A percentile compares a stretch with the other conserved stretches of the same genome.
phyloP scores from a whole-genome alignment of 768 basidiomycete genomes.

The Punctularia strigosozonata region DNA sequence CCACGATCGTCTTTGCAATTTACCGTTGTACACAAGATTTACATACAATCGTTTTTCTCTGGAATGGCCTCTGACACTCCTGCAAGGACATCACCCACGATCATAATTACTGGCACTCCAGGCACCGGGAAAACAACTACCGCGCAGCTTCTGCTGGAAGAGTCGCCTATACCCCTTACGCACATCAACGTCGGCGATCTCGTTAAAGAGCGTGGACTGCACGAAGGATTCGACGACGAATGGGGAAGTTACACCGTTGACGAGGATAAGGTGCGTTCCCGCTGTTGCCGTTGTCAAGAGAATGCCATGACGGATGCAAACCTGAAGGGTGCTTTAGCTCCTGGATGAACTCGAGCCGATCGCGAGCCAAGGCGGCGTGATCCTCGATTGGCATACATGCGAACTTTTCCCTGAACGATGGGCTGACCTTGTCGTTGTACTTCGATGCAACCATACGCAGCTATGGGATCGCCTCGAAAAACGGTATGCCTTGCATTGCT shows the following conservation, averaged over 20 bases:
- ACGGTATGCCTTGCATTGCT: constrained; percentile 37
- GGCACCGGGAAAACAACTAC: constrained; percentile 97
- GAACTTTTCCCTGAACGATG: constrained; percentile 93
- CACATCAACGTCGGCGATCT: constrained; percentile 88
- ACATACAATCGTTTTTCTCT: neutral
- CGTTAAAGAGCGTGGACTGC: constrained; percentile 73
- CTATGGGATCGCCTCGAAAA: constrained; percentile 89
- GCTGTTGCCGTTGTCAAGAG: neutral
- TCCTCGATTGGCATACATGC: constrained; percentile 94
- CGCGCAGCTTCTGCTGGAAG: constrained; percentile 68
- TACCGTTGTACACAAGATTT: constrained; percentile 5
- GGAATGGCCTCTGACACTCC: constrained; percentile 5
- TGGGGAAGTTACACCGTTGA: constrained; percentile 94
- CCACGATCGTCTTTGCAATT: constrained; percentile 17
- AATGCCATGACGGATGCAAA: neutral
- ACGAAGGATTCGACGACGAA: constrained; percentile 82
- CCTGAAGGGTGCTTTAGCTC: constrained; percentile 41
- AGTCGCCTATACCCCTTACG: constrained; percentile 55
- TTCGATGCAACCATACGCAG: constrained; percentile 77
- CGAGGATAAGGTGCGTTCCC: constrained; percentile 75
- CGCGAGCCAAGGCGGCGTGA: constrained; percentile 57
- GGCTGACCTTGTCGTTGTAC: constrained; percentile 89
- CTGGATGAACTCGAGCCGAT: constrained; percentile 80
- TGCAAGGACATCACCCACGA: constrained; percentile 39
- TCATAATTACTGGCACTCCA: constrained; percentile 84